Evolutionary conservation across 192 early-diverging fungal species (phyloP).

Genomic region (Podila horticola): DNA sequence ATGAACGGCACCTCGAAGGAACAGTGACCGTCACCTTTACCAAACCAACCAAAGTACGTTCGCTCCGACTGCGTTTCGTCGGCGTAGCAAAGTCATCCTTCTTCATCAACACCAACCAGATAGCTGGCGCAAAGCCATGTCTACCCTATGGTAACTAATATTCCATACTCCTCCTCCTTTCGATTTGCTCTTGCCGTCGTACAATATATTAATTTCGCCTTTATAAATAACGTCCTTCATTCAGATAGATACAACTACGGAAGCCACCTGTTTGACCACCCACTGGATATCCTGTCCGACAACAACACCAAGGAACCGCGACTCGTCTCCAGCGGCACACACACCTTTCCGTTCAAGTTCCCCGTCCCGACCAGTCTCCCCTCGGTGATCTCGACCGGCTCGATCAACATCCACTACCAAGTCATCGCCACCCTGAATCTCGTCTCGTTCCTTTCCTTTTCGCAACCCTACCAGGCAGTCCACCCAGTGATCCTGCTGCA

Average conservation of each 20-base stretch:
- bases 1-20: neutral
- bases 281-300: neutral
- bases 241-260: conserved; percentile 9
- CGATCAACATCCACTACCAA: conserved; percentile 30
- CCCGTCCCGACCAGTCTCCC: neutral
- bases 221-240: no score
- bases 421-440: conserved; percentile 7
- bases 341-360: conserved; percentile 15
- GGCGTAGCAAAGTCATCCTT: conserved; percentile 5
- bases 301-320: conserved; percentile 8
- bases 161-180: neutral
- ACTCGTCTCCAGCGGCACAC: neutral
- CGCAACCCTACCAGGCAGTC: conserved; percentile 9
- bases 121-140: conserved; percentile 6
- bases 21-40: neutral
- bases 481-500: conserved; percentile 8
- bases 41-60: conserved; percentile 13
- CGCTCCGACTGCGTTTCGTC: conserved; percentile 1
- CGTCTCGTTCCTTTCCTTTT: conserved; percentile 17
- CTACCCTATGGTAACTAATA: neutral
- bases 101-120: conserved; percentile 5
- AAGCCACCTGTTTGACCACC: neutral
- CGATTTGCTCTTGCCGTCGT: no score
- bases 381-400: neutral
- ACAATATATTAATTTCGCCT: no score